Conservation (phyloP, 208 protist genomes). For the Phytomonas serpens region DNA sequence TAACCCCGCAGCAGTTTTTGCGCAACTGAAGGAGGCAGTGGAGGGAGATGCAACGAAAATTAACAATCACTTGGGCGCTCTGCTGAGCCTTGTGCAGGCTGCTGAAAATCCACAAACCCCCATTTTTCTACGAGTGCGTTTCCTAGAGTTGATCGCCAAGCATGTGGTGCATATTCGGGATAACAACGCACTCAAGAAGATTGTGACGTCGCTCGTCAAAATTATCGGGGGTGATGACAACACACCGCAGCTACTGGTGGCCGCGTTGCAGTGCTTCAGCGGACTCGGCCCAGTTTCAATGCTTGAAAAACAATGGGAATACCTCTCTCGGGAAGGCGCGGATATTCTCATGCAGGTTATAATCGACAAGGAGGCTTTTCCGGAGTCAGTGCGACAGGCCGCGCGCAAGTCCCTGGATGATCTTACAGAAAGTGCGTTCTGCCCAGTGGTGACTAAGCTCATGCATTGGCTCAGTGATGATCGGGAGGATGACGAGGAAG, state of each 20-base stretch:
- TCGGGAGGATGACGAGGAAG: constrained; percentile 73
- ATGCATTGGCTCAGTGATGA: constrained; percentile 83
- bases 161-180: constrained; percentile 56
- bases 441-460: constrained; percentile 73
- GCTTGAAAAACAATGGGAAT: constrained; percentile 74
- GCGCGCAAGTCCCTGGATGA: constrained; percentile 64
- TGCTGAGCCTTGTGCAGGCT: constrained; percentile 48
- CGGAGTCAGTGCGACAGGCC: constrained; percentile 46
- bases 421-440: constrained; percentile 62
- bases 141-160: constrained; percentile 61
- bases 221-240: constrained; percentile 68
- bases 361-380: constrained; percentile 72
- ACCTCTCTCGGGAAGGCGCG: constrained; percentile 73
- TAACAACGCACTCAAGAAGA: constrained; percentile 58
- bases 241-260: constrained; percentile 64
- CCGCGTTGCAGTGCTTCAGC: constrained; percentile 67
- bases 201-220: constrained; percentile 74
- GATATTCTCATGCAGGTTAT: constrained; percentile 88
- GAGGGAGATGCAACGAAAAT: constrained; percentile 36
- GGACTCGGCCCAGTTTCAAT: constrained; percentile 70
- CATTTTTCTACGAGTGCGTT: constrained; percentile 65
- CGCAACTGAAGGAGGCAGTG: constrained; percentile 50
- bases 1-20: constrained; percentile 57
- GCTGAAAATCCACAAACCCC: constrained; percentile 52
- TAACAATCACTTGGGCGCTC: constrained; percentile 39